These are phyloP conservation scores for Zelopaecilomyces penicillatus DNA, from an alignment of 2,329 filamentous ascomycete genomes.

Conservation along the genomic window DNA sequence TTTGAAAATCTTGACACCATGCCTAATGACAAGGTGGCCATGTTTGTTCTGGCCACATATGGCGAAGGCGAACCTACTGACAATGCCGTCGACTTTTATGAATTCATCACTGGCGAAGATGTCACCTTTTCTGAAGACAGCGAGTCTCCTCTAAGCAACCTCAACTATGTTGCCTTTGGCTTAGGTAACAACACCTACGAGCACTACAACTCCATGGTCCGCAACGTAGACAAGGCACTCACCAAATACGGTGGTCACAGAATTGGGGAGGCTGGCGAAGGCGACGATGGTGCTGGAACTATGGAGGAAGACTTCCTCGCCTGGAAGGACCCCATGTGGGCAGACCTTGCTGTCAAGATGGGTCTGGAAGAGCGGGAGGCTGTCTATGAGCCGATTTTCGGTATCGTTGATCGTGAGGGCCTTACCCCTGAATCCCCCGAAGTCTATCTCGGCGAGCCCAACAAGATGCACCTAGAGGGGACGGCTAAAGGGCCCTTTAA, in stretches of 20 bases:
- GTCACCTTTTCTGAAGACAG: constrained; percentile 67
- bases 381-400: constrained; percentile 89
- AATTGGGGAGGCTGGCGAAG: constrained; percentile 84
- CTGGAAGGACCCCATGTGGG: constrained; percentile 99
- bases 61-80: constrained; percentile 98
- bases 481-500: constrained; percentile 83
- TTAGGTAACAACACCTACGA: constrained; percentile 99
- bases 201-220: constrained; percentile 98
- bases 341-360: constrained; percentile 73
- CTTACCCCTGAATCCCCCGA: constrained; percentile 65
- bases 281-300: constrained; percentile 93
- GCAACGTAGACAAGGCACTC: constrained; percentile 75
- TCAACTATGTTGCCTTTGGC: constrained; percentile 92
- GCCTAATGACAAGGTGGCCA: constrained; percentile 80
- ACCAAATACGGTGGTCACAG: constrained; percentile 74
- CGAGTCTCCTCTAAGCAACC: constrained; percentile 62
- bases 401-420: constrained; percentile 66
- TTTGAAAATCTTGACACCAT: constrained; percentile 87
- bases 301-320: constrained; percentile 99
- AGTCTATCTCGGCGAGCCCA: constrained; percentile 93
- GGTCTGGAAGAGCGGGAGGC: constrained; percentile 89
- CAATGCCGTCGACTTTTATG: constrained; percentile 98
- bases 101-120: constrained; percentile 82
- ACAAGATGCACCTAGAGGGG: constrained; percentile 89
- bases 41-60: constrained; percentile 96